These are phyloP conservation scores for Boletus vinaceobasis DNA, from an alignment of 768 basidiomycete species.

Conservation along the genomic window DNA sequence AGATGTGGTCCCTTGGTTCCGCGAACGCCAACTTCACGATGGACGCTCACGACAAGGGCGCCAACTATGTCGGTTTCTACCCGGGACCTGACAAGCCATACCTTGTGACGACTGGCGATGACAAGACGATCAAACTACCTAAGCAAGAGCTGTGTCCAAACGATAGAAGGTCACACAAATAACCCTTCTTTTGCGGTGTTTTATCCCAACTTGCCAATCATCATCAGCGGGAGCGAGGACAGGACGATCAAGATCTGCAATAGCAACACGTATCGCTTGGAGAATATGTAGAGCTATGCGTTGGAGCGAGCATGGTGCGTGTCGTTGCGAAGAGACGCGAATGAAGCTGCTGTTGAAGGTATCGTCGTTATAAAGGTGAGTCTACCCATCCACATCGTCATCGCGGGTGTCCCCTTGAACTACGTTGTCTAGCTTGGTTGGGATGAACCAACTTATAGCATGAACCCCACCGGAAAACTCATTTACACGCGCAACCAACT, in stretches of 20 bases:
- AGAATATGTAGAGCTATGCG: constrained; percentile 94
- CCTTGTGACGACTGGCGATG: constrained; percentile 93
- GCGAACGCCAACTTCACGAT: constrained; percentile 88
- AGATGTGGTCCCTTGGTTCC: constrained; percentile 94
- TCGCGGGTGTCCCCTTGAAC: background rate
- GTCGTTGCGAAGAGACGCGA: constrained; percentile 73
- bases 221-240: constrained; percentile 93
- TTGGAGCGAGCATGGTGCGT: constrained; percentile 96
- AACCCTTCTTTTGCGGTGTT: constrained; percentile 97
- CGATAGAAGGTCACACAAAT: constrained; percentile 96
- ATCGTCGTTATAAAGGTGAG: constrained; percentile 87
- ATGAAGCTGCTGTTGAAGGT: constrained; percentile 94
- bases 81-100: constrained; percentile 97
- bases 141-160: constrained; percentile 96
- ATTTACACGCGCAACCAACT: constrained; percentile 91
- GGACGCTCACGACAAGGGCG: constrained; percentile 98
- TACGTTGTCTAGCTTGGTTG: constrained; percentile 68
- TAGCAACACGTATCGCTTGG: constrained; percentile 89
- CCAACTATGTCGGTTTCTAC: constrained; percentile 99
- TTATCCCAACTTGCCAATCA: constrained; percentile 92
- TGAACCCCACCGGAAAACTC: constrained; percentile 94
- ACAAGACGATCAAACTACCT: constrained; percentile 99
- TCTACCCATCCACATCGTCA: background rate
- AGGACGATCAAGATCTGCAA: constrained; percentile 99
- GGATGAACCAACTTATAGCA: constrained; percentile 92